Evolutionary conservation across 2,329 filamentous ascomycete genomes (phyloP), one percentile per base, ranked within the genome.

Genomic region (Aspergillus awamori): DNA sequence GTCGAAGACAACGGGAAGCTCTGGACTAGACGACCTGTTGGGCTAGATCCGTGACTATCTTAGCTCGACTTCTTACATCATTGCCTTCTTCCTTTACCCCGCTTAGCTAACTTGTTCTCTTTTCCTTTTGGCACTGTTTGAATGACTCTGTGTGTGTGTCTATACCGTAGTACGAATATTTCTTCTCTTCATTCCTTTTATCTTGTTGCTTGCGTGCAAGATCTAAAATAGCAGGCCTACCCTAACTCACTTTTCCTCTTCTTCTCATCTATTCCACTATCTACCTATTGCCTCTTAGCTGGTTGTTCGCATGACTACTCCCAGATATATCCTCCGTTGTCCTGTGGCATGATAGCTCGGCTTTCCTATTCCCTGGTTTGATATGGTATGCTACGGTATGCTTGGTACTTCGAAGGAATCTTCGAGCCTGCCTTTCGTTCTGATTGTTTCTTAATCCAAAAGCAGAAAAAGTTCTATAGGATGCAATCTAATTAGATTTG

Each of bases 1-100:
- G 17, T 20, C 70, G 55, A 71, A 73, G 58, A 69, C 72, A 15
- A 36, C 33, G 33, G 72, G 77, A 45, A 73, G 76, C 62, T 77
- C 76, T 8, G 74, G 70, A 48, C 65, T 79, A 53, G 76, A 79
- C 68, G 77, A 80, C 61, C 60, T 80, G 57, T 67, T 79, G 45
- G 77, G 77, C 59, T 80, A 67, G 69, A 33, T 51, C 8, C 5
- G 8, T 30, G n/a, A 47, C 20, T 33, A 58, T 41, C 45, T 57
- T 51, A 39, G 13, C 38, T 58, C 60, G 28, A 30, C 33, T 51
- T 45, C 20, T 66, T 33, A 17, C 36, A 59, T 52, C 51, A 28
- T 39, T 54, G 13, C 57, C 36, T 54, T 26, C 38, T 11, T 41
- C 45, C 24, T 49, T 30, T 36, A 33, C 33, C 33, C 33, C 33